Conservation (phyloP, 768 basidiomycete genomes). For the Collybia sordida region DNA sequence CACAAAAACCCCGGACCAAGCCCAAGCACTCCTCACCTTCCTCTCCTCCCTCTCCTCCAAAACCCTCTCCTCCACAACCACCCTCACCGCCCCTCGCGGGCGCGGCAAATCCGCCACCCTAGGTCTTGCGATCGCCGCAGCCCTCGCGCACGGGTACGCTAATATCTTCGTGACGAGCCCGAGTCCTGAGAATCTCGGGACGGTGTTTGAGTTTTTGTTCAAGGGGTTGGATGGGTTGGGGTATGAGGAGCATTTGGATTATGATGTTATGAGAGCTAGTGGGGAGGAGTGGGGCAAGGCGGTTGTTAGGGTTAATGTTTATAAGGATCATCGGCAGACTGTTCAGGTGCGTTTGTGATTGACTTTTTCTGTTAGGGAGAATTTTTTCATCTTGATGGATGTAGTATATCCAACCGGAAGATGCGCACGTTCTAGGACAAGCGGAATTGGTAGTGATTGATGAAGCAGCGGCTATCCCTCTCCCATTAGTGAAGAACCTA, state of each 20-base stretch:
- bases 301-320: conserved; percentile 93
- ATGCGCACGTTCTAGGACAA: conserved; percentile 95
- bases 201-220: conserved; percentile 97
- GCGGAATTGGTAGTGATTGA: conserved; percentile 98
- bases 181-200: conserved; percentile 96
- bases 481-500: conserved; percentile 92
- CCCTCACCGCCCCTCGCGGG: conserved; percentile 92
- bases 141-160: conserved; percentile 90
- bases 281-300: conserved; percentile 96
- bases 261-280: conserved; percentile 93
- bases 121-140: conserved; percentile 92
- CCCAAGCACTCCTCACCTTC: conserved; percentile 91
- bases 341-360: conserved; percentile 69
- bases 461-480: conserved; percentile 96
- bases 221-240: conserved; percentile 93
- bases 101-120: conserved; percentile 96
- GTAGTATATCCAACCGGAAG: conserved; percentile 97
- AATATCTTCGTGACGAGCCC: conserved; percentile 99
- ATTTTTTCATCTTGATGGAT: conserved; percentile 1
- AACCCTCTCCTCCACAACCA: conserved; percentile 90
- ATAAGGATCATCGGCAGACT: conserved; percentile 91
- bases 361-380: neutral
- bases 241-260: conserved; percentile 97
- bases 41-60: conserved; percentile 93
- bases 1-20: conserved; percentile 91